Conservation (phyloP, 1,284 basidiomycete genomes). For the Athelia sp. region DNA sequence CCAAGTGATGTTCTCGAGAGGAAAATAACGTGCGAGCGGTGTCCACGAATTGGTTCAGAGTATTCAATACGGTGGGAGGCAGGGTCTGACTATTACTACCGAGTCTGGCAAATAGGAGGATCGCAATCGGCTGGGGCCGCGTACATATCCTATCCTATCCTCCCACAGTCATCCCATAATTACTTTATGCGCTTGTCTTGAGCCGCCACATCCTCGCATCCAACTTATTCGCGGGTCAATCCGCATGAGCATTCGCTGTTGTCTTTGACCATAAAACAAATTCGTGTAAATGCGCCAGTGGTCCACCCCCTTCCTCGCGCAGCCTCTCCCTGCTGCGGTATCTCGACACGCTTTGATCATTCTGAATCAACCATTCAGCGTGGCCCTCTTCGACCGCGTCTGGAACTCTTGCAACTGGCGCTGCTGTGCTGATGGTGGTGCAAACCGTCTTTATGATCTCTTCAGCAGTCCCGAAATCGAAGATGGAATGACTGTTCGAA, state of each 20-base stretch:
- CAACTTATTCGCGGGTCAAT: no score
- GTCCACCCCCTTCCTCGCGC: not conserved
- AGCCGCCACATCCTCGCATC: no score
- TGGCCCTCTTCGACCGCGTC: slow-evolving; percentile 54
- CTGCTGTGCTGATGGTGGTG: slow-evolving; percentile 92
- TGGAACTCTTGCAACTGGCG: slow-evolving; percentile 67
- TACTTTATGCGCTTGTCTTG: no score
- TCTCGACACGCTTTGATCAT: slow-evolving; percentile 63
- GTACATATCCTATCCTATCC: no score
- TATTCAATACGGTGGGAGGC: not conserved
- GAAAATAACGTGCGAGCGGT: slow-evolving; percentile 3
- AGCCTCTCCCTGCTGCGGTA: not conserved
- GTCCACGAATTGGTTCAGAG: not conserved
- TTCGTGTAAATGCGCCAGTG: not conserved
- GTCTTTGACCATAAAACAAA: no score
- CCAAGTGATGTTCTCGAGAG: not conserved
- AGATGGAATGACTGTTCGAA: not conserved
- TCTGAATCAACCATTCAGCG: slow-evolving; percentile 83
- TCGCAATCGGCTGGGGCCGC: no score
- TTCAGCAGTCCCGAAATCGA: slow-evolving; percentile 24
- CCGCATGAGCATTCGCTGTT: no score
- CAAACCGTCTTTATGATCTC: slow-evolving; percentile 79
- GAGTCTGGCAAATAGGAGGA: no score
- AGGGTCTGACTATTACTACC: no score
- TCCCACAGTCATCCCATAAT: no score